Percentiles rank a stretch among this genome's conserved stretches.
Conservation (phyloP, 202 grass and related monocot species). For the Zizania palustris region DNA sequence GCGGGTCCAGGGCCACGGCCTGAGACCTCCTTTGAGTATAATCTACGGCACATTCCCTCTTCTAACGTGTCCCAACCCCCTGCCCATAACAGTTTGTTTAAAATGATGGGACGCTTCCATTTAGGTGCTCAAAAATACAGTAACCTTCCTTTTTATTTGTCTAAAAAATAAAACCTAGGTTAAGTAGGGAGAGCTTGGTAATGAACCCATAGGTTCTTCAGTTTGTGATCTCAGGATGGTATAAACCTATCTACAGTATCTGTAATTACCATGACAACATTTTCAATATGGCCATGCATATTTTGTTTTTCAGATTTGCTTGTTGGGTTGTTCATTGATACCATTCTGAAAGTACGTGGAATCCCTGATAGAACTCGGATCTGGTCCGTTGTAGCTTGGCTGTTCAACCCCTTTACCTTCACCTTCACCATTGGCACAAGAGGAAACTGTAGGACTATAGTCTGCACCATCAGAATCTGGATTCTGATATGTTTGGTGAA, state of each 20-base stretch:
- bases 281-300: background rate
- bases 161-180: background rate
- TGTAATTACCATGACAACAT: conserved; percentile 14
- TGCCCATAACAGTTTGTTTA: too few relatives aligned
- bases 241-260: background rate
- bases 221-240: background rate
- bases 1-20: too few relatives aligned
- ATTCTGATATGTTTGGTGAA: conserved; percentile 89
- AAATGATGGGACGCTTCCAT: background rate
- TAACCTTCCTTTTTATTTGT: background rate
- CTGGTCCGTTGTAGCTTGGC: conserved; percentile 76
- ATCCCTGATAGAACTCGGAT: conserved; percentile 63
- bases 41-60: too few relatives aligned
- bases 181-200: background rate
- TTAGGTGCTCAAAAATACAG: background rate
- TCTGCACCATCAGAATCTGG: conserved; percentile 83
- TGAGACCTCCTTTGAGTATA: too few relatives aligned
- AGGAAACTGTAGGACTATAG: conserved; percentile 87
- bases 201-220: background rate
- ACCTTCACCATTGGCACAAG: conserved; percentile 95
- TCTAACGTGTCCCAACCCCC: too few relatives aligned
- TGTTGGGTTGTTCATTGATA: conserved; percentile 72
- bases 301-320: conserved; percentile 72
- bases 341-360: conserved; percentile 61
- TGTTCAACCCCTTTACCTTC: conserved; percentile 95